phyloP scores from a whole-genome alignment of 495 filamentous ascomycete genomes.

The Aspergillus ellipticus region DNA sequence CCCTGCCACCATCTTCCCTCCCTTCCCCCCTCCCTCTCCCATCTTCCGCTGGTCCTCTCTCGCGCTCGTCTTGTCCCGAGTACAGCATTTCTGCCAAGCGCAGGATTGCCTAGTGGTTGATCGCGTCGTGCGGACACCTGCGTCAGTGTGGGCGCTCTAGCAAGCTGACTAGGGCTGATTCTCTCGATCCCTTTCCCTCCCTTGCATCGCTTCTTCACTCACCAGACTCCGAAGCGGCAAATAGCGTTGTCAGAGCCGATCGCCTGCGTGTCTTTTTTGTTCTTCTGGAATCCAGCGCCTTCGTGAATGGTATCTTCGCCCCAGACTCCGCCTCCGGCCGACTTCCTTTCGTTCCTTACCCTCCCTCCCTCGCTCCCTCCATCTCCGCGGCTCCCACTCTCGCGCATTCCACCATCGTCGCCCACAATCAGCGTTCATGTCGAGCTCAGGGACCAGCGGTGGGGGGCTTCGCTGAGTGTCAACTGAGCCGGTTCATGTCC shows the following conservation, averaged over 20 bases:
- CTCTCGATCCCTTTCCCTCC: constrained; percentile 29
- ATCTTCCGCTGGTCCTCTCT: constrained; percentile 4
- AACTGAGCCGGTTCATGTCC: constrained; percentile 25
- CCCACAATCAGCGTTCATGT: constrained; percentile 22
- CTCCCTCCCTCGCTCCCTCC: constrained; percentile 10
- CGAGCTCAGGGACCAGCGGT: constrained; percentile 23
- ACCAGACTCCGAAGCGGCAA: constrained; percentile 12
- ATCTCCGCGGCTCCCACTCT: constrained; percentile 6
- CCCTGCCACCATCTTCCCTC: neutral
- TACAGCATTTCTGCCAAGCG: constrained; percentile 30
- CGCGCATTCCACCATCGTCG: neutral
- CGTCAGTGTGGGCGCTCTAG: constrained; percentile 22
- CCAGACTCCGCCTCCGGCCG: constrained; percentile 24
- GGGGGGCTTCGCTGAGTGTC: constrained; percentile 22
- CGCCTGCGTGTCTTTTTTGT: constrained; percentile 20
- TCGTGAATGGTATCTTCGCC: constrained; percentile 13
- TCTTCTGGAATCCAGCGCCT: constrained; percentile 15
- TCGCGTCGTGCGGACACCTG: constrained; percentile 32
- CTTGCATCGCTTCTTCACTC: constrained; percentile 28
- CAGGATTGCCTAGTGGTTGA: constrained; percentile 19
- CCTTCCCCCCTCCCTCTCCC: neutral
- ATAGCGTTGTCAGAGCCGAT: constrained; percentile 14
- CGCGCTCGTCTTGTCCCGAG: constrained; percentile 7
- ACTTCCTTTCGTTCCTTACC: constrained; percentile 12
- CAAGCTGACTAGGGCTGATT: constrained; percentile 27